Evolutionary conservation across 2,329 filamentous ascomycete species (phyloP).

Genomic region (Hypoxylon sp.): DNA sequence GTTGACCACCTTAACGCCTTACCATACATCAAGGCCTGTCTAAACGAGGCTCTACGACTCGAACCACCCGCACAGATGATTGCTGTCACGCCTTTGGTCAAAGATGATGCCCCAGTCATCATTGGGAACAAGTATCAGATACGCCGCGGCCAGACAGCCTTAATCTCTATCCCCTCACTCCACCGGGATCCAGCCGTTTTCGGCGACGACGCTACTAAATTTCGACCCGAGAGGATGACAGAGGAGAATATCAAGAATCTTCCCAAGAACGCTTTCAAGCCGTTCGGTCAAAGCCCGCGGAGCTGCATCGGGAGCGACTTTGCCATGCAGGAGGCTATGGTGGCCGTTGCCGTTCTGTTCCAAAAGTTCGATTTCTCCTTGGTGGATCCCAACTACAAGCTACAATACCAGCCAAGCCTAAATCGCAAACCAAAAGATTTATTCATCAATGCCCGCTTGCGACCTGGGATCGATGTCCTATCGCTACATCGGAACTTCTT

Average conservation of each 20-base stretch:
- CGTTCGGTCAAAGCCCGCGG: background rate
- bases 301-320: background rate
- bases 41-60: conserved; percentile 1
- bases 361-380: background rate
- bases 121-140: background rate
- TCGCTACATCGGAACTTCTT: background rate
- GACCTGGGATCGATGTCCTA: background rate
- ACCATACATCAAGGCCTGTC: conserved; percentile 2
- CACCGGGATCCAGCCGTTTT: background rate
- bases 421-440: background rate
- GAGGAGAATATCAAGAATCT: conserved; percentile 58
- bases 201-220: conserved; percentile 59
- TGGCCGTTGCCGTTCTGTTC: background rate
- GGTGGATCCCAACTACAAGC: background rate
- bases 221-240: conserved; percentile 64
- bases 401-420: background rate
- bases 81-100: background rate
- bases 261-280: conserved; percentile 26
- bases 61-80: background rate
- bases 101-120: background rate
- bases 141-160: background rate
- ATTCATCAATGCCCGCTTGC: background rate
- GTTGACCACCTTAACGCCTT: background rate
- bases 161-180: background rate
- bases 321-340: conserved; percentile 1